phyloP scores from a whole-genome alignment of 371 early-diverging fungal genomes.

The Mucor indicus region DNA sequence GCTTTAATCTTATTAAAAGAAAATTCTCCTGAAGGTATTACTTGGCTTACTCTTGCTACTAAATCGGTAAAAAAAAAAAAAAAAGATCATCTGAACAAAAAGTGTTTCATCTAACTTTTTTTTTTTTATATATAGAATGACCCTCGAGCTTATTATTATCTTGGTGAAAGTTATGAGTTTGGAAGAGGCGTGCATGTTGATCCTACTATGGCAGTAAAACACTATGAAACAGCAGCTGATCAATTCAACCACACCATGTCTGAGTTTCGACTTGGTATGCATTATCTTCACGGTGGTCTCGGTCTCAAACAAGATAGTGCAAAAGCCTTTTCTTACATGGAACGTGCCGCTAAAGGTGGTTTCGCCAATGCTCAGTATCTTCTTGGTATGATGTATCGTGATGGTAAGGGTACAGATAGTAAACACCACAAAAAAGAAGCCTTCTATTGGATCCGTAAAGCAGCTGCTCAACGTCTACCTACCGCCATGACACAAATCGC shows the following conservation, averaged over 20 bases:
- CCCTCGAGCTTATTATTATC: conserved; percentile 32
- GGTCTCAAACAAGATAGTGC: conserved; percentile 23
- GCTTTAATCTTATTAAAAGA: conserved; percentile 29
- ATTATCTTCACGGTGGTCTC: conserved; percentile 31
- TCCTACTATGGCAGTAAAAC: conserved; percentile 18
- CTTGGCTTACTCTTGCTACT: conserved; percentile 38
- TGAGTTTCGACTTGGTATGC: conserved; percentile 30
- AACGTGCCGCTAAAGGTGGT: conserved; percentile 33
- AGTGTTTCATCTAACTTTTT: too few species aligned
- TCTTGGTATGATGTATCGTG: conserved; percentile 41
- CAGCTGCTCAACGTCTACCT: conserved; percentile 59
- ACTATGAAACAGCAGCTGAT: conserved; percentile 36
- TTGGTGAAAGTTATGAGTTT: conserved; percentile 40
- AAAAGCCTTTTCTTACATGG: conserved; percentile 30
- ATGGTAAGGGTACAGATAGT: conserved; percentile 19
- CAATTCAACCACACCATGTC: conserved; percentile 5
- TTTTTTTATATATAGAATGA: conserved; percentile 31
- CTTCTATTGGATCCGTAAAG: conserved; percentile 59
- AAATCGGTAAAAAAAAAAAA: conserved; percentile 25
- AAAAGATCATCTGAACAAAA: too few species aligned
- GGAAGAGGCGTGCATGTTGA: conserved; percentile 29
- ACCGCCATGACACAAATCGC: conserved; percentile 71
- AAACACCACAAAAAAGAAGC: conserved; percentile 37
- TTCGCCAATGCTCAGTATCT: conserved; percentile 39
- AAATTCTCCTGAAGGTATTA: conserved; percentile 25